phyloP scores from a whole-genome alignment of 768 basidiomycete genomes.

The Serendipita sp. region DNA sequence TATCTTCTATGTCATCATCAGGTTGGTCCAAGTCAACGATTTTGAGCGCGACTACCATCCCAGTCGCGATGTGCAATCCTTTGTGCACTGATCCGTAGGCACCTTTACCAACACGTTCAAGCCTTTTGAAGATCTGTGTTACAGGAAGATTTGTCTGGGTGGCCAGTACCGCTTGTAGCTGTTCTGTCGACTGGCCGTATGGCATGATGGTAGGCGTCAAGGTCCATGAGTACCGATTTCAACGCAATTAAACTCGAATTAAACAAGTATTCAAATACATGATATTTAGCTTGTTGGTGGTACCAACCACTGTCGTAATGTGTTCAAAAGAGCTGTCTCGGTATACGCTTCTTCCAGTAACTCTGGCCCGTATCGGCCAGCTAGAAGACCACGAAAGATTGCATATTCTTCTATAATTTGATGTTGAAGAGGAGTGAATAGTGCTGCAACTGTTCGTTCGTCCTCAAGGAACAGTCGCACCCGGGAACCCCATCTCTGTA shows the following conservation, averaged over 20 bases:
- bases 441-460: constrained; percentile 55
- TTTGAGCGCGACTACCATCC: constrained; percentile 88
- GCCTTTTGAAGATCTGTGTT: constrained; percentile 55
- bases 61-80: constrained; percentile 67
- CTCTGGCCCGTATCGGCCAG: constrained; percentile 2
- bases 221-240: background rate
- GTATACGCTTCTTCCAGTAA: background rate
- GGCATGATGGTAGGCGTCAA: constrained; percentile 1
- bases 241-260: background rate
- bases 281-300: background rate
- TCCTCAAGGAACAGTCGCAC: constrained; percentile 70
- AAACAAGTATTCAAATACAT: background rate
- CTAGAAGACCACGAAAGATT: constrained; percentile 34
- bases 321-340: background rate
- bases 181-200: background rate
- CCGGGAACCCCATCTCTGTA: constrained; percentile 37
- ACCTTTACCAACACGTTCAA: constrained; percentile 89
- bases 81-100: constrained; percentile 94
- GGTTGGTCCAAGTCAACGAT: constrained; percentile 96
- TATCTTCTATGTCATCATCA: constrained; percentile 92
- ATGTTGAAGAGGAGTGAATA: constrained; percentile 62
- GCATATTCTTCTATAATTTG: constrained; percentile 60
- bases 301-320: background rate
- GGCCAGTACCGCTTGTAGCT: background rate
- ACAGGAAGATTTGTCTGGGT: constrained; percentile 9